Evolutionary conservation across 306 rosid genomes (phyloP).

Genomic region (Trichosanthes cucumerina): DNA sequence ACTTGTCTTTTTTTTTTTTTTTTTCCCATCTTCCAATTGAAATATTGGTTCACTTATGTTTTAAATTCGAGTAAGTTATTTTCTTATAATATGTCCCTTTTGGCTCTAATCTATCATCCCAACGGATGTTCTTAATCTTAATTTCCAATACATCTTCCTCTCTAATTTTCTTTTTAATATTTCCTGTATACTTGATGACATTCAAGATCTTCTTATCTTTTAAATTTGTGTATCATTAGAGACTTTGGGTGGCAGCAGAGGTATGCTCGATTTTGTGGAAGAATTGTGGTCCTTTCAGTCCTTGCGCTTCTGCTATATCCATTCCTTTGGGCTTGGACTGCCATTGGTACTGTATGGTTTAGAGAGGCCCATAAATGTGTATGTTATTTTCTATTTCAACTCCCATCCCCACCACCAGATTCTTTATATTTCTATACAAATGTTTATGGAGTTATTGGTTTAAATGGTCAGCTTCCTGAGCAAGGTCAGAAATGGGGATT

Average conservation of each 20-base stretch:
- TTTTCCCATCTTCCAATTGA: neutral
- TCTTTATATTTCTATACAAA: conserved; percentile 2
- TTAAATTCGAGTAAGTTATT: neutral
- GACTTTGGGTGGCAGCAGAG: conserved; percentile 98
- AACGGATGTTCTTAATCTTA: neutral
- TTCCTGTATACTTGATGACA: neutral
- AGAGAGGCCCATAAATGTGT: conserved; percentile 65
- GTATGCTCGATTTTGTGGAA: conserved; percentile 93
- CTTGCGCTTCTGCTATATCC: conserved; percentile 81
- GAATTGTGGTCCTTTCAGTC: conserved; percentile 76
- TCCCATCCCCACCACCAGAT: neutral
- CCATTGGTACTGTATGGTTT: conserved; percentile 86
- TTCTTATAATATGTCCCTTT: neutral
- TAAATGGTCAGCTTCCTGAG: conserved; percentile 62
- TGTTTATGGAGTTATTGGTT: conserved; percentile 17
- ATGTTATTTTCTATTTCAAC: conserved; percentile 23
- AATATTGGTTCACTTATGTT: too few relatives aligned
- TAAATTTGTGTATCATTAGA: conserved; percentile 34
- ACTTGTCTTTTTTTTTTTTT: neutral
- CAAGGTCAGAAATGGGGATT: conserved; percentile 97
- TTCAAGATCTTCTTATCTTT: neutral
- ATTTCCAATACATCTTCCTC: neutral
- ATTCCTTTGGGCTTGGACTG: conserved; percentile 96
- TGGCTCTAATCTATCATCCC: neutral
- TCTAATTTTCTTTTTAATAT: neutral